phyloP scores from a whole-genome alignment of 306 rosid species.

The Hippophae rhamnoides region DNA sequence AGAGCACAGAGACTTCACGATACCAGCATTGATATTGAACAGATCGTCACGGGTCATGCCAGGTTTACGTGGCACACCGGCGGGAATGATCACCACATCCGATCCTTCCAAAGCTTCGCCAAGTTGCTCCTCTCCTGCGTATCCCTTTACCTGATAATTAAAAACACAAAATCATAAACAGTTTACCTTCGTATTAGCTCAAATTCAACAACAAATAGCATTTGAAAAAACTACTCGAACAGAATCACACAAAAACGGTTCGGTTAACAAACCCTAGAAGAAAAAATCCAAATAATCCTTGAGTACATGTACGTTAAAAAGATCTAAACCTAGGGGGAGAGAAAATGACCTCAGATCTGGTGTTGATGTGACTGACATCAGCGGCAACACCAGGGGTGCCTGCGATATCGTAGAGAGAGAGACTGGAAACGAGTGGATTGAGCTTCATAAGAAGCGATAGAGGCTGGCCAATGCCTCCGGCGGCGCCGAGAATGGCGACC shows the following conservation, averaged over 20 bases:
- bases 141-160: slow-evolving; percentile 52
- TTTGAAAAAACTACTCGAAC: background rate
- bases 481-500: slow-evolving; percentile 84
- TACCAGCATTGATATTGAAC: slow-evolving; percentile 91
- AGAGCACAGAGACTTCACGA: slow-evolving; percentile 55
- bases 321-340: no score
- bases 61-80: slow-evolving; percentile 97
- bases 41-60: slow-evolving; percentile 99
- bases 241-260: background rate
- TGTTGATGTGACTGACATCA: slow-evolving; percentile 86
- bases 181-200: no score
- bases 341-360: slow-evolving; percentile 73
- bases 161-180: background rate
- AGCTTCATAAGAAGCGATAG: slow-evolving; percentile 86
- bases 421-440: slow-evolving; percentile 73
- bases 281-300: background rate
- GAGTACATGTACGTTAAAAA: no score
- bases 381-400: slow-evolving; percentile 98
- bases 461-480: slow-evolving; percentile 95
- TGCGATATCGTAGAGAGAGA: slow-evolving; percentile 86
- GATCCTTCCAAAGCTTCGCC: slow-evolving; percentile 81
- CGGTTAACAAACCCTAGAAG: background rate
- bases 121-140: slow-evolving; percentile 63
- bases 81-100: slow-evolving; percentile 86
- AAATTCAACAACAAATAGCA: background rate